These are phyloP conservation scores for Beauveria scarabaeidicola DNA, from an alignment of 2,329 filamentous ascomycete genomes.

Conservation along the genomic window DNA sequence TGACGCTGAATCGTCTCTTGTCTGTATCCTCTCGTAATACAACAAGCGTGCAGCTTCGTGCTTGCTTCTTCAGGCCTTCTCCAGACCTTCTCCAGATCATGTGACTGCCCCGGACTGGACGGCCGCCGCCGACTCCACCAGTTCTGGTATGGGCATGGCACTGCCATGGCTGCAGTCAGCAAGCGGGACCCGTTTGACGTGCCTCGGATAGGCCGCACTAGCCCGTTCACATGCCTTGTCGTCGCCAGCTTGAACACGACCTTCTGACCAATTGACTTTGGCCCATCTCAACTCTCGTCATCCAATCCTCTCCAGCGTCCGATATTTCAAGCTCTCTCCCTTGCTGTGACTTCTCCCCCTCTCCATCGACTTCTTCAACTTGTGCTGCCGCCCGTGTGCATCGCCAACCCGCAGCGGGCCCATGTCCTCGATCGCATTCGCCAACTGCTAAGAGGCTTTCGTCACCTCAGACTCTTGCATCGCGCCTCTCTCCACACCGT, in stretches of 20 bases:
- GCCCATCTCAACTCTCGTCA: background rate
- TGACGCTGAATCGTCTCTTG: background rate
- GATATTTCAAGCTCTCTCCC: background rate
- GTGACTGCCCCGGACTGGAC: slow-evolving; percentile 10
- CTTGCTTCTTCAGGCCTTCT: background rate
- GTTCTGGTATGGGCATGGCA: background rate
- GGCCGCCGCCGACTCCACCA: background rate
- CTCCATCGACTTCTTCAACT: background rate
- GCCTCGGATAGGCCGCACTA: slow-evolving; percentile 10
- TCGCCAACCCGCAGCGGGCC: background rate
- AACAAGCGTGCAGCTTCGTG: background rate
- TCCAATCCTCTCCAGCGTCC: background rate
- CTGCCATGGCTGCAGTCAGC: background rate
- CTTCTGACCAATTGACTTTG: background rate
- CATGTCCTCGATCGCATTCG: slow-evolving; percentile 8
- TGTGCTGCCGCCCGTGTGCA: background rate
- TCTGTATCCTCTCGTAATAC: background rate
- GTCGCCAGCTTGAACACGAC: background rate
- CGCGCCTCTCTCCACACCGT: background rate
- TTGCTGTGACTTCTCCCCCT: background rate
- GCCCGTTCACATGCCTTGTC: slow-evolving; percentile 9
- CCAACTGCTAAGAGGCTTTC: slow-evolving; percentile 1
- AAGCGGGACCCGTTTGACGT: slow-evolving; percentile 9
- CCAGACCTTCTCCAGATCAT: slow-evolving; percentile 7
- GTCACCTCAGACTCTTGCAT: background rate